Evolutionary conservation across 1,284 basidiomycete genomes (phyloP), one percentile per base, ranked within the genome.

Genomic region (Apiotrichum porosum): DNA sequence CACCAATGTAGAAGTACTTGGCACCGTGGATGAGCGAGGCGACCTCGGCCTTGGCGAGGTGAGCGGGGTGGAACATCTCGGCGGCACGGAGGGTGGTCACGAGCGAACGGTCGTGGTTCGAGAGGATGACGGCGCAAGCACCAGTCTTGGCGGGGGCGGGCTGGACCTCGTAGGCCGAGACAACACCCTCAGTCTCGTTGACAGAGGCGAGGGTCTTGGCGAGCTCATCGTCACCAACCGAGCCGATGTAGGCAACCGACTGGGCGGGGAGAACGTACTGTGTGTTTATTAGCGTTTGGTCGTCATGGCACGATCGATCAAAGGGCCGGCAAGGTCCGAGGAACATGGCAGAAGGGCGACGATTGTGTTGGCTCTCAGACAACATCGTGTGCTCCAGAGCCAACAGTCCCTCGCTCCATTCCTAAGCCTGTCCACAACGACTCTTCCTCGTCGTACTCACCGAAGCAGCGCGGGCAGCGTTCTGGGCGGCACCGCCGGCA

Each of bases 401-500:
- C n/a, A n/a, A n/a, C n/a, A n/a, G n/a, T n/a, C n/a, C n/a, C n/a
- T n/a, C n/a, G n/a, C n/a, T n/a, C n/a, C n/a, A n/a, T n/a, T n/a
- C n/a, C n/a, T n/a, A n/a, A n/a, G n/a, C n/a, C n/a, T n/a, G n/a
- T n/a, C n/a, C n/a, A n/a, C n/a, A n/a, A n/a, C n/a, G n/a, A n/a
- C n/a, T n/a, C n/a, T n/a, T n/a, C n/a, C n/a, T n/a, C n/a, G n/a
- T n/a, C n/a, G n/a, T 14, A 83, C 90, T 66, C 75, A 97, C 90
- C 52, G 95, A 90, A 62, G 93, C 94, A 60, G 85, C 92, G 51
- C 95, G 87, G 49, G 94, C 93, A 60, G 92, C 83, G 71, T 98
- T 98, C 75, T 99, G 95, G 21, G 91, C 84, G 33, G 93, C 94
- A 67, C 95, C 95, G 51, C 95, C 95, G 39, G 95, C 94, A 49